A percentile compares a stretch with the other conserved stretches of the same genome.
These are phyloP conservation scores for Neurospora pannonica DNA, from an alignment of 495 filamentous ascomycete species.

Conservation along the genomic window DNA sequence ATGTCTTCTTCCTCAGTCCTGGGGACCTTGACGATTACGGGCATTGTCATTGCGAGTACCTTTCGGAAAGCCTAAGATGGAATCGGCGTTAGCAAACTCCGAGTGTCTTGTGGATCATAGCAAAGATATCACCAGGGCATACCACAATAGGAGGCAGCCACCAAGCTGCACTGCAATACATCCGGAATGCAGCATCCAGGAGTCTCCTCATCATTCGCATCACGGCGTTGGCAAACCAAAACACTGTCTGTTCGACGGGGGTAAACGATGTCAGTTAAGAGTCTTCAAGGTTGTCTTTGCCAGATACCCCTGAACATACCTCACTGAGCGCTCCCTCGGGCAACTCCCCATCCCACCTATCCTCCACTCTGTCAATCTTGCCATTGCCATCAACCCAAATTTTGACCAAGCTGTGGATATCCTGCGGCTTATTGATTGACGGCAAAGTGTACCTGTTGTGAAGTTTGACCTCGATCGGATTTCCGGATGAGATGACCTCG, in stretches of 20 bases:
- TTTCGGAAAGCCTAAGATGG: slow-evolving; percentile 44
- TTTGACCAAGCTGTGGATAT: slow-evolving; percentile 38
- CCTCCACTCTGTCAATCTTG: slow-evolving; percentile 46
- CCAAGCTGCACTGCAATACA: slow-evolving; percentile 26
- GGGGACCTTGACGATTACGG: slow-evolving; percentile 46
- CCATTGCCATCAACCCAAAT: slow-evolving; percentile 33
- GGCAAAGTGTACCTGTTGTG: slow-evolving; percentile 45
- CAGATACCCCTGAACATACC: slow-evolving; percentile 26
- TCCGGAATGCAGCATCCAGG: slow-evolving; percentile 5
- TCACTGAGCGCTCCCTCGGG: slow-evolving; percentile 37
- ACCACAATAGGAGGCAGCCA: slow-evolving; percentile 25
- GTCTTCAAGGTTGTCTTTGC: background rate
- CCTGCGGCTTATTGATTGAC: slow-evolving; percentile 42
- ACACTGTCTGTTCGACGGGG: background rate
- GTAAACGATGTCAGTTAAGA: background rate
- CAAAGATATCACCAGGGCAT: slow-evolving; percentile 20
- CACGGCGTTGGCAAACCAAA: background rate
- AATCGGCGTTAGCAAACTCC: slow-evolving; percentile 14
- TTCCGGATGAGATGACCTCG: slow-evolving; percentile 39
- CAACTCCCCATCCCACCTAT: slow-evolving; percentile 47
- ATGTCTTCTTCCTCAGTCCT: slow-evolving; percentile 47
- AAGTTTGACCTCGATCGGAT: slow-evolving; percentile 46
- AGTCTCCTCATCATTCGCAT: background rate
- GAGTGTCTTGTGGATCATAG: slow-evolving; percentile 7
- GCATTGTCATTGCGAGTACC: slow-evolving; percentile 46